Conservation (phyloP, 2,329 filamentous ascomycete genomes). For the Simplicillium sp. region DNA sequence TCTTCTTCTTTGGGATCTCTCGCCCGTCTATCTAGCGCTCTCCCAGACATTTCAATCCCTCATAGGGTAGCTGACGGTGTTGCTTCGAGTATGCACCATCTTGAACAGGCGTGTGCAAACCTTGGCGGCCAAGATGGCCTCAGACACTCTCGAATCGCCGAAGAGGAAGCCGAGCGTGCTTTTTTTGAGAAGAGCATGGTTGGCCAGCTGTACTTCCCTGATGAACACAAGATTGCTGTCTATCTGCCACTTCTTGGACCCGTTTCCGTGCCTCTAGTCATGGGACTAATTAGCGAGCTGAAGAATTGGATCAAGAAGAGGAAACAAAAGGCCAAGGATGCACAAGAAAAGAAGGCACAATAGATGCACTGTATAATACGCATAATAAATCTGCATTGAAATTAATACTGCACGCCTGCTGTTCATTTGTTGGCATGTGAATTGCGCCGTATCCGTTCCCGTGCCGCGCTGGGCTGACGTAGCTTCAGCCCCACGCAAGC, state of each 20-base stretch:
- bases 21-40: conserved; percentile 70
- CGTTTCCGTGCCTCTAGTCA: conserved; percentile 78
- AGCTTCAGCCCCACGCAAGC: neutral
- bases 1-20: conserved; percentile 92
- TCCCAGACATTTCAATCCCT: conserved; percentile 88
- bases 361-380: conserved; percentile 7
- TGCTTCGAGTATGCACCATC: conserved; percentile 65
- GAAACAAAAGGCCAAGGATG: conserved; percentile 30
- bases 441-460: neutral
- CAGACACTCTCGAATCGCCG: conserved; percentile 72
- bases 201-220: conserved; percentile 94
- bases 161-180: conserved; percentile 80
- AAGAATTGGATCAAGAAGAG: conserved; percentile 48
- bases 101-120: conserved; percentile 66
- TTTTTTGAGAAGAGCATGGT: conserved; percentile 99
- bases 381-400: neutral
- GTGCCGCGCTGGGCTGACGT: neutral
- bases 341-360: conserved; percentile 27
- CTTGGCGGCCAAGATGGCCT: conserved; percentile 60
- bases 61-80: conserved; percentile 79
- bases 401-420: neutral
- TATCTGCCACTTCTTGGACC: conserved; percentile 88
- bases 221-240: conserved; percentile 96
- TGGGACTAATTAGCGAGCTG: conserved; percentile 75
- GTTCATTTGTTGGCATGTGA: neutral